These are phyloP conservation scores for Cladosporium sp. DNA, from an alignment of 2,329 filamentous ascomycete species.

Conservation along the genomic window DNA sequence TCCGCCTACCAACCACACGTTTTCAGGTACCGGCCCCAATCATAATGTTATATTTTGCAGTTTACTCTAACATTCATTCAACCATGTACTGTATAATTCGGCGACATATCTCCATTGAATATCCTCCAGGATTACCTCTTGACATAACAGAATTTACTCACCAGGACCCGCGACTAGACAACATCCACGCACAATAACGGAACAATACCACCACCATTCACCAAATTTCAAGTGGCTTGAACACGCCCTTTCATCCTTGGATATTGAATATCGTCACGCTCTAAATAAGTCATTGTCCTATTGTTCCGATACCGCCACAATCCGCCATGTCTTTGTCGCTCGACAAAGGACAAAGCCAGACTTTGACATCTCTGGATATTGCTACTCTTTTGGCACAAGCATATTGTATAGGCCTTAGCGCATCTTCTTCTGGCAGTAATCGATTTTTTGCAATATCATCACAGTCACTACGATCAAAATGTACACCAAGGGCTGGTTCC, in stretches of 20 bases:
- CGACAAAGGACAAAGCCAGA: conserved; percentile 5
- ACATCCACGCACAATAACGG: background rate
- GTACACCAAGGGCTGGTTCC: conserved; percentile 4
- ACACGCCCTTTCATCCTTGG: background rate
- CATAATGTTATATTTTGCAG: background rate
- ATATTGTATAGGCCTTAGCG: background rate
- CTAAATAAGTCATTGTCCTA: conserved; percentile 4
- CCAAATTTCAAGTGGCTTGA: background rate
- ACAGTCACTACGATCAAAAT: conserved; percentile 3
- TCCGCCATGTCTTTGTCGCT: background rate
- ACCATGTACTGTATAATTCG: background rate
- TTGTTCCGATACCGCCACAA: background rate
- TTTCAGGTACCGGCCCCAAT: background rate
- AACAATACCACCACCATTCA: background rate
- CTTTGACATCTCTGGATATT: background rate
- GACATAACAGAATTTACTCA: too few species aligned
- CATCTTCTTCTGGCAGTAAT: background rate
- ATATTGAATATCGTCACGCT: background rate
- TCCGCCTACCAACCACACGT: background rate
- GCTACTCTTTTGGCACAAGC: background rate
- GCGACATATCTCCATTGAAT: too few species aligned
- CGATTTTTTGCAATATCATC: background rate
- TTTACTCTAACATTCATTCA: background rate
- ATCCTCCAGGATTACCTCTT: too few species aligned
- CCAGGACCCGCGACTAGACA: background rate